Evolutionary conservation across 202 grass and related monocot species (phyloP), one percentile per base, ranked within the genome.

Genomic region (Dendrocalamus latiflorus): DNA sequence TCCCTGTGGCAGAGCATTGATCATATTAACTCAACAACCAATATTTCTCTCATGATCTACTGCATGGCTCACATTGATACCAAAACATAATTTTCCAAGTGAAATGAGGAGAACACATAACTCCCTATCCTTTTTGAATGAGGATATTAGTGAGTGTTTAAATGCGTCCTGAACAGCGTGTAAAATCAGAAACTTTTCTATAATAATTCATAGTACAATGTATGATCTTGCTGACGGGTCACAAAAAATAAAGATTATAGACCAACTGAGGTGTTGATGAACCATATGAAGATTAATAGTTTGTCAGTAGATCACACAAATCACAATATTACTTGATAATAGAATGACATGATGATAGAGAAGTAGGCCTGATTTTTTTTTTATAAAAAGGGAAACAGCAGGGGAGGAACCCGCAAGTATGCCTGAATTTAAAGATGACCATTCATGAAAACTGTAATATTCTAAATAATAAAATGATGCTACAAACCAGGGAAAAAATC

Each of bases 1-100:
- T 94, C 90, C 88, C 93, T 94, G 79, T 77, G 44, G 26, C 21
- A 80, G 65, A 79, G 11, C 26, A 72, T 45, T 33, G 61, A 75
- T 18, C 37, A 64, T 66, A 74, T 83, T 75, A 90, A 69, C 22
- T 30, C 61, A 63, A 86, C 6, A 45, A 24, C 24, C 8, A 78
- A 17, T 7, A 30, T 47, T 70, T 70, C 24, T 70, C n/a, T 75
- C 30, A 50, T 15, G 20, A 45, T 75, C 26, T 45, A 65, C 44
- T 21, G 9, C n/a, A 54, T 45, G 26, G 48, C 11, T 22, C 22
- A 51, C 18, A 21, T 82, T 65, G 24, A 59, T 59, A 43, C 26
- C 30, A 51, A 50, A 89, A 81, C 28, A 48, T 65, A 65, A 86
- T 30, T 54, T 65, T 20, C 65, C 14, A 20, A 39, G 37, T 45